These are phyloP conservation scores for Colletotrichum plurivorum DNA, from an alignment of 2,329 filamentous ascomycete genomes.

Conservation along the genomic window DNA sequence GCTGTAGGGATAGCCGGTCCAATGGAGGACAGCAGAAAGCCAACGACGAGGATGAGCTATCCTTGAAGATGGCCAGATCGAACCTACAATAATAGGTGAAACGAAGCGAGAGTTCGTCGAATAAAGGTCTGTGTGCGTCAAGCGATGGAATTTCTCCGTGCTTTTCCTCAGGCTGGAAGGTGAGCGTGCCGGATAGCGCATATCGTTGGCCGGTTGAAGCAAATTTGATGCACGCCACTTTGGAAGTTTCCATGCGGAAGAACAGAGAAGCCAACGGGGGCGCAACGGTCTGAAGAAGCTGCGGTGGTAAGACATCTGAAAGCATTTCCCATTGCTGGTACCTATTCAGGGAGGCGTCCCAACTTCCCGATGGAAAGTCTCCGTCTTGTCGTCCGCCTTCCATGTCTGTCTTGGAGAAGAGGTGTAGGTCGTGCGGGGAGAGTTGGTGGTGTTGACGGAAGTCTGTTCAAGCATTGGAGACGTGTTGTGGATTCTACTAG, in stretches of 20 bases:
- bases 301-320: neutral
- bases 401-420: too few species aligned
- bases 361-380: neutral
- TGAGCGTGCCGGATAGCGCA: conserved; percentile 9
- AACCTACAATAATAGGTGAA: conserved; percentile 31
- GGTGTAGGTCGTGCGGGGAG: conserved; percentile 5
- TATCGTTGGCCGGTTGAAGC: conserved; percentile 23
- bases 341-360: too few species aligned
- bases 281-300: neutral
- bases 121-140: conserved; percentile 31
- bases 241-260: conserved; percentile 28
- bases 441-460: neutral
- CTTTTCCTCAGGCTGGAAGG: conserved; percentile 22
- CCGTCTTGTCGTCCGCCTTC: neutral
- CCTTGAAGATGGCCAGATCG: conserved; percentile 7
- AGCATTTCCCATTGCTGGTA: neutral
- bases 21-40: conserved; percentile 3
- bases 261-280: conserved; percentile 2
- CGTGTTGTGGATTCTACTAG: neutral
- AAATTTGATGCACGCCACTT: conserved; percentile 25
- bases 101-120: conserved; percentile 34
- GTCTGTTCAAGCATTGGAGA: neutral
- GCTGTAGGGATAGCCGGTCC: conserved; percentile 4
- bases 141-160: conserved; percentile 32
- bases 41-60: neutral